Conservation (phyloP, 106 monocot species). For the Acorus gramineus region DNA sequence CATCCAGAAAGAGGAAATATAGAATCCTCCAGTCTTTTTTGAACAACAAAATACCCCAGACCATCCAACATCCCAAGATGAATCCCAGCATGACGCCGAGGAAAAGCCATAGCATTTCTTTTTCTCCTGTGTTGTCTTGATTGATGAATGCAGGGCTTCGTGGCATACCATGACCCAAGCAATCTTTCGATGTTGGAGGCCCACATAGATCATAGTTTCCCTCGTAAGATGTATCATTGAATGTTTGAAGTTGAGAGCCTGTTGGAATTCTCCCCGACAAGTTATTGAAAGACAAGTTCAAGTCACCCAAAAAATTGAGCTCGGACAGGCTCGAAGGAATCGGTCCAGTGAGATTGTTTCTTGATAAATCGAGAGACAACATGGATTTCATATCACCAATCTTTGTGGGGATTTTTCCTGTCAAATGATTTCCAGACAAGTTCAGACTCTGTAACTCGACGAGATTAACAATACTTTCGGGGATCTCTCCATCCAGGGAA, state of each 20-base stretch:
- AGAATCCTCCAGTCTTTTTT: no score
- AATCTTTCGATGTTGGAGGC: neutral
- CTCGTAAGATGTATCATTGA: neutral
- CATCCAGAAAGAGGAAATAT: no score
- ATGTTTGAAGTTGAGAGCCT: neutral
- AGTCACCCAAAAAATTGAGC: neutral
- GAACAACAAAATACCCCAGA: no score
- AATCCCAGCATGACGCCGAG: no score
- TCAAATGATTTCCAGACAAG: slow-evolving; percentile 7
- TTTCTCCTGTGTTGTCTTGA: no score
- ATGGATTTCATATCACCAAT: neutral
- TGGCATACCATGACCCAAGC: no score
- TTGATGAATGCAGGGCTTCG: no score
- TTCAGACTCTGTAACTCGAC: neutral
- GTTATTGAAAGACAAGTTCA: slow-evolving; percentile 11
- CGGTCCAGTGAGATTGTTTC: slow-evolving; percentile 1
- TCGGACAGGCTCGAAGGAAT: slow-evolving; percentile 3
- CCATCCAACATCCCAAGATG: no score
- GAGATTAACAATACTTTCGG: slow-evolving; percentile 2
- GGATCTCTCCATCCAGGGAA: neutral
- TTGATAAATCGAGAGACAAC: slow-evolving; percentile 8
- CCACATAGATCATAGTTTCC: neutral
- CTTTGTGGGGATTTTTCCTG: neutral
- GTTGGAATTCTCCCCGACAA: slow-evolving; percentile 7
- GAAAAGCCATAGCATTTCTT: no score